A percentile compares a stretch with the other conserved stretches of the same genome.
These are phyloP conservation scores for Solanum microdontum DNA, from an alignment of 257 asterid species.

Conservation along the genomic window DNA sequence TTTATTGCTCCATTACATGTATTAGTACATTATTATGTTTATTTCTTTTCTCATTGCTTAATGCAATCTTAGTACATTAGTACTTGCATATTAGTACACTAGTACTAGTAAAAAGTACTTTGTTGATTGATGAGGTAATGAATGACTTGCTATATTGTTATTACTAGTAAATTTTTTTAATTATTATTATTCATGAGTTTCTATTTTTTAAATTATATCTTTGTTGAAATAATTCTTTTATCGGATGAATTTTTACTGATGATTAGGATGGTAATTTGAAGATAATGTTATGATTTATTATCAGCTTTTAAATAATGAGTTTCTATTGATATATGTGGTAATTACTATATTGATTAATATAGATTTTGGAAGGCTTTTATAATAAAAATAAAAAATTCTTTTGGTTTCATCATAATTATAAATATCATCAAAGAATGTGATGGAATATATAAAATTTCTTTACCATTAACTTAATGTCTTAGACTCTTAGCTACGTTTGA, in stretches of 20 bases:
- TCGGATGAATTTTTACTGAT: neutral
- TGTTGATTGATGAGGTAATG: neutral
- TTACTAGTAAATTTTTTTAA: neutral
- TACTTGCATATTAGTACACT: neutral
- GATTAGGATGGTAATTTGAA: neutral
- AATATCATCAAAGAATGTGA: neutral
- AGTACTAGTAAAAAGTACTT: neutral
- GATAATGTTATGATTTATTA: no score
- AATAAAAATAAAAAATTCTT: no score
- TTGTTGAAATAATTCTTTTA: neutral
- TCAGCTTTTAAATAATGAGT: neutral
- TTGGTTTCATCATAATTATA: neutral
- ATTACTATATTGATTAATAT: no score
- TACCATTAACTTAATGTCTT: neutral
- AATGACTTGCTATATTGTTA: neutral
- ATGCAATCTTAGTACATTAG: neutral
- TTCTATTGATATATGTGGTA: neutral
- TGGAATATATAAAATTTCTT: neutral
- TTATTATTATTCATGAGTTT: conserved; percentile 17
- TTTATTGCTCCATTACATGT: neutral
- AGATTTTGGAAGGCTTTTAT: neutral
- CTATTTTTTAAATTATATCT: neutral
- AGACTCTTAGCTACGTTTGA: neutral
- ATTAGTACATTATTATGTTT: neutral
- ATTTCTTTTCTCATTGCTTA: neutral